phyloP scores from a whole-genome alignment of 2,329 filamentous ascomycete genomes.

The Plectosphaerella cucumerina region DNA sequence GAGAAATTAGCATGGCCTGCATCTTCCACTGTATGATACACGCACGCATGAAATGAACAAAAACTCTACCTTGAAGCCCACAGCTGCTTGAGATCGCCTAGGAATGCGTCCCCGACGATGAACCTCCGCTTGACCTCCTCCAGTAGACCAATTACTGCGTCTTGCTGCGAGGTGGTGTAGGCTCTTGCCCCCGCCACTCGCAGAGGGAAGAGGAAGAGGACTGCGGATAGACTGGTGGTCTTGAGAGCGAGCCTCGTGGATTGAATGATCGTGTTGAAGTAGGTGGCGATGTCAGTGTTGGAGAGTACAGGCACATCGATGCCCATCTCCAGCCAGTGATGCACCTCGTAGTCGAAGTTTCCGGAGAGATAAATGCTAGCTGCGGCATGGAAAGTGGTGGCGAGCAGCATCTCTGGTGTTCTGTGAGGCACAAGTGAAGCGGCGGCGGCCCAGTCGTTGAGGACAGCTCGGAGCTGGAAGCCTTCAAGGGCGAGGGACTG shows the following conservation, averaged over 20 bases:
- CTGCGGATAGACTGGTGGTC: slow-evolving; percentile 18
- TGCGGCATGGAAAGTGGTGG: slow-evolving; percentile 21
- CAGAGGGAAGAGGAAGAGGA: slow-evolving; percentile 28
- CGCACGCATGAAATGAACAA: too few species aligned
- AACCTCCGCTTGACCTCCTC: slow-evolving; percentile 1
- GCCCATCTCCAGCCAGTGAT: slow-evolving; percentile 19
- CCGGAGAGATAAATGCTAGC: slow-evolving; percentile 32
- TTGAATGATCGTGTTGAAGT: slow-evolving; percentile 19
- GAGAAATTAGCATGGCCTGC: too few species aligned
- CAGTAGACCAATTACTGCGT: slow-evolving; percentile 15
- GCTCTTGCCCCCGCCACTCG: slow-evolving; percentile 28
- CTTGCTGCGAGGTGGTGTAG: slow-evolving; percentile 15
- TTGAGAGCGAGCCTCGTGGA: slow-evolving; percentile 12
- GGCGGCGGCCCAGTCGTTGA: slow-evolving; percentile 3
- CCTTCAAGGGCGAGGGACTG: slow-evolving; percentile 14
- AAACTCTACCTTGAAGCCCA: neutral
- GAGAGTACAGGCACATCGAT: slow-evolving; percentile 17
- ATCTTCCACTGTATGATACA: too few species aligned
- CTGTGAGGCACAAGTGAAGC: neutral
- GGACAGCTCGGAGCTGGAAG: slow-evolving; percentile 11
- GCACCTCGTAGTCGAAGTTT: slow-evolving; percentile 28
- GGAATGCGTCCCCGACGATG: slow-evolving; percentile 4
- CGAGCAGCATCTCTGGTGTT: slow-evolving; percentile 14
- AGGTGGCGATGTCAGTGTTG: slow-evolving; percentile 14
- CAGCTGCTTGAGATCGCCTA: slow-evolving; percentile 1